Base-by-base conservation (phyloP, 2,329 filamentous ascomycete genomes). In the Sordariomycetes sp. region DNA sequence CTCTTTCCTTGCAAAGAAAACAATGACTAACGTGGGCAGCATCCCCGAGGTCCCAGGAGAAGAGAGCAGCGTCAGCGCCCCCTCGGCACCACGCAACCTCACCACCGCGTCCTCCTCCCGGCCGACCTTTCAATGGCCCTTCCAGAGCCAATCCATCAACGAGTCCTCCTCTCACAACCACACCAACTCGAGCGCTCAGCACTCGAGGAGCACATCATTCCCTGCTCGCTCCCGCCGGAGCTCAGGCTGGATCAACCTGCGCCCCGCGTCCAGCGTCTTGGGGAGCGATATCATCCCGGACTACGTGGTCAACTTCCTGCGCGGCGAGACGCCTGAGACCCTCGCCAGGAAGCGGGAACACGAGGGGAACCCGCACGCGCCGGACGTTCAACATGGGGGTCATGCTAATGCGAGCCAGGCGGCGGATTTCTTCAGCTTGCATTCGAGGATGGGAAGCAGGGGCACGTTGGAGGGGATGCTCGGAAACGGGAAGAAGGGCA, bases 251-350 rank as follows among this genome's bases (percentile, higher is more conserved):
- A 47, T 47, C 35, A 48, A 50, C 38, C 46, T 44, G 32, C 45
- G 46, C 21, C 49, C 50, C 21, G 47, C 51, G 17, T 51, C 50
- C 14, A 51, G 45, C 34, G 42, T 52, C 17, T 53, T 63, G 19
- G 57, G 63, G 36, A 55, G 55, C 36, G 61, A 64, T 35, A 57
- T 72, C 21, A 60, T 74, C 12, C 70, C 70, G 8, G 70, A 74
- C 49, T 74, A 74, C 42, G 64, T 74, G 26, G 57, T 70, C 40
- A 66, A 71, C 48, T 74, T 67, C 46, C 58, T 74, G 40, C 63
- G 68, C 26, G 69, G 69, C 30, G 70, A 73, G 50, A 73, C 69
- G 3, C 68, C 70, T 11, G 68, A 72, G 47, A 63, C 60, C 20
- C 45, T 73, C 15, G 68, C 68, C 6, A 53, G 55, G 36, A 63